A percentile compares a stretch with the other conserved stretches of the same genome.
These are phyloP conservation scores for Tricholoma sp. DNA, from an alignment of 768 basidiomycete genomes.

Conservation along the genomic window DNA sequence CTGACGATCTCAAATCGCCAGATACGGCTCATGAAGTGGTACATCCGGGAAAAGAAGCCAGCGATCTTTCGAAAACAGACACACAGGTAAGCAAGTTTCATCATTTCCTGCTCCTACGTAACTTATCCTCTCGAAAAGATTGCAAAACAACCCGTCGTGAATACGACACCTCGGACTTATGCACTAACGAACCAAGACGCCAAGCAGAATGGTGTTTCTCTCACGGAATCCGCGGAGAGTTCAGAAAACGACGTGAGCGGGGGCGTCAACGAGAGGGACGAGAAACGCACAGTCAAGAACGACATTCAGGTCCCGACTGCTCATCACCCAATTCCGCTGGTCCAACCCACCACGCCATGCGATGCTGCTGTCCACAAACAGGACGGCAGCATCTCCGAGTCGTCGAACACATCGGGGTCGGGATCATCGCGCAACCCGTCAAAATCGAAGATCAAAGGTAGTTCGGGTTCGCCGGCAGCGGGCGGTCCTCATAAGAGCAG, in stretches of 20 bases:
- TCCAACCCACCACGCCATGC: background rate
- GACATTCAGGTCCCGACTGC: background rate
- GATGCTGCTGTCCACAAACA: background rate
- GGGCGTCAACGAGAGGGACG: background rate
- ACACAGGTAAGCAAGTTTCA: background rate
- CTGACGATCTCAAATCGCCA: background rate
- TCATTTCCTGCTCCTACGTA: background rate
- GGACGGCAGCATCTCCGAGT: background rate
- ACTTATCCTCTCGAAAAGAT: background rate
- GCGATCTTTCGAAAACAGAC: background rate
- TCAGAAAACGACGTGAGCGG: conserved; percentile 6
- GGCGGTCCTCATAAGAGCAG: conserved; percentile 18
- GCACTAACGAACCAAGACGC: conserved; percentile 13
- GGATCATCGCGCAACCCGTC: background rate
- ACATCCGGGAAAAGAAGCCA: background rate
- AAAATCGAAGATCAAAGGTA: conserved; percentile 1
- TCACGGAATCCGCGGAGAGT: conserved; percentile 12
- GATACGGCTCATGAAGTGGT: background rate
- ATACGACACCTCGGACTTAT: conserved; percentile 13
- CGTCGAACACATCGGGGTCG: conserved; percentile 2
- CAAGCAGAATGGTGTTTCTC: conserved; percentile 13
- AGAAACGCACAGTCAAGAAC: background rate
- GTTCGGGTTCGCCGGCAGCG: background rate
- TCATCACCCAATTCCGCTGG: background rate
- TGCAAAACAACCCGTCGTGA: conserved; percentile 8